Evolutionary conservation across 176 grass and related monocot genomes (phyloP).

Genomic region (Ananas comosus): DNA sequence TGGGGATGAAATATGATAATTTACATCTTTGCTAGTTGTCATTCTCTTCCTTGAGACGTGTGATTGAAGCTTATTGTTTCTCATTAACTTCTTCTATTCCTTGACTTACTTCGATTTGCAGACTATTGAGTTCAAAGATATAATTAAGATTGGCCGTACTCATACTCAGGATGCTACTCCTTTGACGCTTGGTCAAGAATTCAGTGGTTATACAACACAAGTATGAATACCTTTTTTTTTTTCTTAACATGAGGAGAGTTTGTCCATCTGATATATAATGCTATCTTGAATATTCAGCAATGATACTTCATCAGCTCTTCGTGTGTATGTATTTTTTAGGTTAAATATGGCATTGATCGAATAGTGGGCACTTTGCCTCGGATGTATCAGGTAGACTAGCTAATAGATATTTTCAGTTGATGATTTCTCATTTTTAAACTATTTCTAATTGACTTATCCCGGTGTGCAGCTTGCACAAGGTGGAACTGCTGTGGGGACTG

Average conservation of each 20-base stretch:
- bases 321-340: constrained; percentile 39
- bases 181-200: constrained; percentile 95
- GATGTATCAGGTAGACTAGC: constrained; percentile 79
- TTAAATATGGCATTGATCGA: constrained; percentile 86
- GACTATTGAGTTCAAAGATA: constrained; percentile 90
- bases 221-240: constrained; percentile 34
- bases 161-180: constrained; percentile 99
- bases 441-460: constrained; percentile 20
- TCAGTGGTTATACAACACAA: constrained; percentile 89
- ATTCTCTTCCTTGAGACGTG: background rate
- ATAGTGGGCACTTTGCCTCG: constrained; percentile 62
- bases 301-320: constrained; percentile 10
- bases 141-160: constrained; percentile 91
- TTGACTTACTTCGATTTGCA: constrained; percentile 25
- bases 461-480: constrained; percentile 87
- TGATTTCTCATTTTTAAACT: background rate
- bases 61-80: background rate
- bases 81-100: constrained; percentile 6
- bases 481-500: constrained; percentile 96
- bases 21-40: background rate
- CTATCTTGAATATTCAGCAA: constrained; percentile 3
- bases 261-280: background rate
- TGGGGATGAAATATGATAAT: background rate
- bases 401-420: constrained; percentile 19
- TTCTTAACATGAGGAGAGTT: constrained; percentile 1